Percentiles rank a stretch among this genome's conserved stretches.
These are phyloP conservation scores for Sphagnum tenellum DNA, from an alignment of 225 moss, liverwort and hornwort species.

Conservation along the genomic window DNA sequence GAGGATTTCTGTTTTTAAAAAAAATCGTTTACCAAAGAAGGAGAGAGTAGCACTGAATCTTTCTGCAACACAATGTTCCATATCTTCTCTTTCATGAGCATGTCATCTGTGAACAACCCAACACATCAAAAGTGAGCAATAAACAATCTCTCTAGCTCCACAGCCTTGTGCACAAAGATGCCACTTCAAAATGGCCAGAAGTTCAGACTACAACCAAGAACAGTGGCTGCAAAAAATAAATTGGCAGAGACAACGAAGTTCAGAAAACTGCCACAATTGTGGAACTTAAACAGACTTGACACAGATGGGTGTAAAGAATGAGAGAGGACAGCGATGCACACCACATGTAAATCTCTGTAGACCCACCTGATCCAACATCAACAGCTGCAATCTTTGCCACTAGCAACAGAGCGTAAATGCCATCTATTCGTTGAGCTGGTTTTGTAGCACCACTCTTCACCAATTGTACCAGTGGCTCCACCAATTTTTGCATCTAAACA, in stretches of 20 bases:
- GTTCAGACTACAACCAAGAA: no score
- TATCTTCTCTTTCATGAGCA: constrained; percentile 73
- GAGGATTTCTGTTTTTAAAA: no score
- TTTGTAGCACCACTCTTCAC: constrained; percentile 66
- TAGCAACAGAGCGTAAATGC: constrained; percentile 70
- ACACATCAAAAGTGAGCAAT: background rate
- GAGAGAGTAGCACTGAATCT: constrained; percentile 54
- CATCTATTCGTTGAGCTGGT: constrained; percentile 81
- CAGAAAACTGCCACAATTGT: no score
- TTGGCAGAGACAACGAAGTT: no score
- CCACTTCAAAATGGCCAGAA: no score
- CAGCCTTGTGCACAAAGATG: no score
- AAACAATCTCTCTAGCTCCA: no score
- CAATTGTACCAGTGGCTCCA: constrained; percentile 69
- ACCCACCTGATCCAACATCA: constrained; percentile 71
- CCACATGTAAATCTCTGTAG: no score
- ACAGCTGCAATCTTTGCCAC: constrained; percentile 67
- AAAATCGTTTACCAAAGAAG: constrained; percentile 43
- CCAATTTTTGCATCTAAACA: constrained; percentile 58
- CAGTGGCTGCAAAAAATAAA: no score
- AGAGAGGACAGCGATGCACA: no score
- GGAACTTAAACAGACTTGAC: no score
- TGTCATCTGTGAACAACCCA: constrained; percentile 54
- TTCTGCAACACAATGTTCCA: constrained; percentile 70
- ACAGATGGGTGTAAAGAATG: no score